phyloP scores from a whole-genome alignment of 495 filamentous ascomycete species.

The Trichodelitschia bisporula region DNA sequence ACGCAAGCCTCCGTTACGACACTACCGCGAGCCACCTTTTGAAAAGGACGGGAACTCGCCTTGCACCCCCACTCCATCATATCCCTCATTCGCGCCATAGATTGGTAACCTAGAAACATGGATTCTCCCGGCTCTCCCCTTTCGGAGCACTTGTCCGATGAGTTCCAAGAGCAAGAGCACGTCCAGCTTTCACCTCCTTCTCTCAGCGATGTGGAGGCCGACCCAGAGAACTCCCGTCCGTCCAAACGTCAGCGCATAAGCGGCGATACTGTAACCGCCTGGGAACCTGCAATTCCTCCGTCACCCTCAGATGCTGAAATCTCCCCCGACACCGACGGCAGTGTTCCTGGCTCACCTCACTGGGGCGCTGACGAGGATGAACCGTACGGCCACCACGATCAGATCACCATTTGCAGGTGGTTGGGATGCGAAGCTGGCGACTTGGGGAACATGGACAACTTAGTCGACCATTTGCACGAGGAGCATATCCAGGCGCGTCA shows the following conservation, averaged over 20 bases:
- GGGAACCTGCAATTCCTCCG: constrained; percentile 5
- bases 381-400: constrained; percentile 40
- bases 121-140: constrained; percentile 9
- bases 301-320: constrained; percentile 24
- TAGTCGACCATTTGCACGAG: constrained; percentile 83
- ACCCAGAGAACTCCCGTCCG: constrained; percentile 10
- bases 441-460: constrained; percentile 71
- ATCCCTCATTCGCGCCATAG: no score
- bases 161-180: constrained; percentile 9
- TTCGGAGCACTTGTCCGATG: constrained; percentile 10
- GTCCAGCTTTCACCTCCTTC: no score
- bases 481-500: constrained; percentile 68
- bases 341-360: constrained; percentile 45
- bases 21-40: no score
- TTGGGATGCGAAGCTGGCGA: constrained; percentile 62
- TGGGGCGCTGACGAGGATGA: constrained; percentile 52
- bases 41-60: no score
- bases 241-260: constrained; percentile 15
- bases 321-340: constrained; percentile 70
- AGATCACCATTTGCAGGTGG: constrained; percentile 78
- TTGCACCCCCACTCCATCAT: no score
- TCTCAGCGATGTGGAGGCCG: constrained; percentile 9
- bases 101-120: no score
- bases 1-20: no score
- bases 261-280: constrained; percentile 5